Evolutionary conservation across 805 yeast species (phyloP).

Genomic region (Wickerhamomyces ciferrii): DNA sequence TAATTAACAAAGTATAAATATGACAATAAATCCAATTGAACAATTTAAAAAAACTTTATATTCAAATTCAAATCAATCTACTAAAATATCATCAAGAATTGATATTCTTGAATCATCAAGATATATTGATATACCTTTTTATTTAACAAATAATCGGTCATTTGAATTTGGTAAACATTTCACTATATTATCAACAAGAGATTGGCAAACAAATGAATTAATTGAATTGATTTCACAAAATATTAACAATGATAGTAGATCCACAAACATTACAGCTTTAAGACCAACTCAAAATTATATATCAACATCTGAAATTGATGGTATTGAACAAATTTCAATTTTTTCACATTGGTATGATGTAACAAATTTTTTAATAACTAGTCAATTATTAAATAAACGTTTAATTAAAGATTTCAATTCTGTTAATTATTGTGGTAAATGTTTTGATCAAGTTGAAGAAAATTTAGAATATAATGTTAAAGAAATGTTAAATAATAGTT

Average conservation of each 20-base stretch:
- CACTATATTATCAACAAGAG: neutral
- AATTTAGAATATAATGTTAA: neutral
- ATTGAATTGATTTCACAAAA: too few species aligned
- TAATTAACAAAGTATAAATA: too few species aligned
- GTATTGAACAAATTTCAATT: neutral
- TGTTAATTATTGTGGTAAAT: neutral
- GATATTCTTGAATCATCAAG: neutral
- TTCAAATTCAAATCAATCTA: neutral
- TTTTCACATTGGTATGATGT: neutral
- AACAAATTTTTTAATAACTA: neutral
- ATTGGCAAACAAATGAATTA: neutral
- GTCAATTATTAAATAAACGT: too few species aligned
- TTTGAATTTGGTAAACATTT: neutral
- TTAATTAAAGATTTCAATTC: neutral
- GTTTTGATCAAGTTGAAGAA: neutral
- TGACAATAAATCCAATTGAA: too few species aligned
- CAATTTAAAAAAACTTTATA: too few species aligned
- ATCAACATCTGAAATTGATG: neutral
- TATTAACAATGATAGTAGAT: too few species aligned
- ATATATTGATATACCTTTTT: neutral
- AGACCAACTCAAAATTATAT: neutral
- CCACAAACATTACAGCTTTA: too few species aligned
- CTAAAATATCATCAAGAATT: neutral
- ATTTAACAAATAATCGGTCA: neutral
- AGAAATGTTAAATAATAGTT: neutral